Conservation (phyloP, 2,329 filamentous ascomycete genomes). For the Leptographium lundbergii region DNA sequence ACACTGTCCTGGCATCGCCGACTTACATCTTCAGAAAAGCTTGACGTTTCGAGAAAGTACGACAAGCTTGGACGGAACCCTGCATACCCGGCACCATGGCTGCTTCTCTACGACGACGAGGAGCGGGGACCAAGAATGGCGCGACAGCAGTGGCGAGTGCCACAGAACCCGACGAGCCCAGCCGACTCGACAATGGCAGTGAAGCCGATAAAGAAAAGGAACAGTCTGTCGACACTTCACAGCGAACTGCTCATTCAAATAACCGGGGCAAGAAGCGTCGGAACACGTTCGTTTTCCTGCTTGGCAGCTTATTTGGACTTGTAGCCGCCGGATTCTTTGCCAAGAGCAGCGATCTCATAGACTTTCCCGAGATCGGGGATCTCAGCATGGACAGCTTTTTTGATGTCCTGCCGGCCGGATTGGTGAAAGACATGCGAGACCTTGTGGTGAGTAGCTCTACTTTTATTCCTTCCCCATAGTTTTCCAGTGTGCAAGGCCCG, state of each 20-base stretch:
- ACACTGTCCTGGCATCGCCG: not conserved
- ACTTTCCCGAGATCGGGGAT: constrained; percentile 57
- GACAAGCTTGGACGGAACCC: not conserved
- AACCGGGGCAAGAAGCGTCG: constrained; percentile 48
- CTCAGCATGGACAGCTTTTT: constrained; percentile 75
- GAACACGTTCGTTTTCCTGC: constrained; percentile 69
- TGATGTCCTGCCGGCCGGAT: constrained; percentile 75
- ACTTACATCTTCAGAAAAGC: not conserved
- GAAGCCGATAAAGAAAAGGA: not conserved
- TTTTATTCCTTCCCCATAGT: not conserved
- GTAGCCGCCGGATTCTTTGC: constrained; percentile 85
- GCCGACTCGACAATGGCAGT: too few species aligned
- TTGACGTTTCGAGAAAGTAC: not conserved
- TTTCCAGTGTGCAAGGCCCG: not conserved
- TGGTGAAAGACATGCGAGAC: constrained; percentile 76
- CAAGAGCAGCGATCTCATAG: constrained; percentile 77
- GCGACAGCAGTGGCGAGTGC: not conserved
- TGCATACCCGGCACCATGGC: not conserved
- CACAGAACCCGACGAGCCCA: not conserved
- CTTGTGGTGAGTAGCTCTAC: constrained; percentile 49
- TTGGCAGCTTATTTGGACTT: constrained; percentile 84
- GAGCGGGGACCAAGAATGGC: not conserved
- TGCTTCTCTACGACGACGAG: not conserved
- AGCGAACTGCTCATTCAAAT: not conserved
- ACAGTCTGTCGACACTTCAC: not conserved